Conservation (phyloP, 139 green algal species). For the Asterochloris sp. region DNA sequence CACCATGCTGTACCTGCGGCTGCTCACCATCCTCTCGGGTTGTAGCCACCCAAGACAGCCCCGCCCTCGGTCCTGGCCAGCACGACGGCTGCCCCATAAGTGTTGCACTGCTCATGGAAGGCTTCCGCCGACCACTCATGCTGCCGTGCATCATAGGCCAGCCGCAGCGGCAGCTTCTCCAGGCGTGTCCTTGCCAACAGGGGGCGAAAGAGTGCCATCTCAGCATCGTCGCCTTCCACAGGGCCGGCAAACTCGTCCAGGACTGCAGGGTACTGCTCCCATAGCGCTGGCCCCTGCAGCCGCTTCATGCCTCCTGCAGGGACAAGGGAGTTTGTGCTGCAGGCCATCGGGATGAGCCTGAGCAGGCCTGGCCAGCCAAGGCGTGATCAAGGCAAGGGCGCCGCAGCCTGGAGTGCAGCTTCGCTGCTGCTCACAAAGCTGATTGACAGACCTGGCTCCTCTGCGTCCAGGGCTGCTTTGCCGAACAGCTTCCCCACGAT, state of each 20-base stretch:
- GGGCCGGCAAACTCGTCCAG: slow-evolving; percentile 34
- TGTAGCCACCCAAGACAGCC: slow-evolving; percentile 68
- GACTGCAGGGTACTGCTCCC: slow-evolving; percentile 13
- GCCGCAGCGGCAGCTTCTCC: slow-evolving; percentile 40
- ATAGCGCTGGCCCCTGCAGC: slow-evolving; percentile 36
- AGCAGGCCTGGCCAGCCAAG: no score
- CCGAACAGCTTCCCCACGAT: slow-evolving; percentile 60
- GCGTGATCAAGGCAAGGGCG: no score
- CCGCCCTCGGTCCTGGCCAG: slow-evolving; percentile 44
- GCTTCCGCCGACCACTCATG: slow-evolving; percentile 59
- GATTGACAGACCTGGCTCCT: slow-evolving; percentile 15
- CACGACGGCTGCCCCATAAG: slow-evolving; percentile 53
- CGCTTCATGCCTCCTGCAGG: slow-evolving; percentile 56
- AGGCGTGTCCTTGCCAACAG: slow-evolving; percentile 68
- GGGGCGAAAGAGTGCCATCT: slow-evolving; percentile 45
- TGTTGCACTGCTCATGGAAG: slow-evolving; percentile 62
- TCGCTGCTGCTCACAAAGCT: no score
- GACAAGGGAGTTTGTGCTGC: no score
- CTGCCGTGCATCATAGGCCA: slow-evolving; percentile 54
- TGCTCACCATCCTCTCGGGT: slow-evolving; percentile 38
- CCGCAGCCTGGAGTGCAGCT: no score
- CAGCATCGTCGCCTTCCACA: slow-evolving; percentile 38
- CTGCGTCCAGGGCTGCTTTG: slow-evolving; percentile 50
- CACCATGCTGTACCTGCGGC: not conserved
- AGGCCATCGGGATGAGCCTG: no score